These are phyloP conservation scores for Pseudogymnoascus sp. DNA, from an alignment of 2,329 filamentous ascomycete genomes.

Conservation along the genomic window DNA sequence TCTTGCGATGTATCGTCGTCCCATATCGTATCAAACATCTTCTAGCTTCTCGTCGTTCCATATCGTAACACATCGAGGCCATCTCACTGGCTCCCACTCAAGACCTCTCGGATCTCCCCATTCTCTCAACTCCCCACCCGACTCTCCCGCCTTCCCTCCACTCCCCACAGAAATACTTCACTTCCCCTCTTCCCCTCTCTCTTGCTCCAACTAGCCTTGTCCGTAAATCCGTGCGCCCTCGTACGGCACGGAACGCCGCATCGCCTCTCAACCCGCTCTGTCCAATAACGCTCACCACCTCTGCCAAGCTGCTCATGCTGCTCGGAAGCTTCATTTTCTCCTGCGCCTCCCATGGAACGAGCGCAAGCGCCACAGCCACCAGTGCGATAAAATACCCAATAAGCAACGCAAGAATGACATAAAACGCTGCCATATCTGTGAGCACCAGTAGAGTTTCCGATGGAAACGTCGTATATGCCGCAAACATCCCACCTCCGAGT, in stretches of 20 bases:
- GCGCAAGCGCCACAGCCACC: slow-evolving; percentile 35
- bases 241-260: slow-evolving; percentile 59
- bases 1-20: slow-evolving; percentile 12
- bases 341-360: slow-evolving; percentile 32
- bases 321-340: slow-evolving; percentile 61
- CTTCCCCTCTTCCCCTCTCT: slow-evolving; percentile 12
- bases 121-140: slow-evolving; percentile 24
- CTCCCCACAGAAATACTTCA: slow-evolving; percentile 25
- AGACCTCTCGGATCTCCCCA: slow-evolving; percentile 18
- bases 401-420: slow-evolving; percentile 62
- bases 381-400: slow-evolving; percentile 60
- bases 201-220: slow-evolving; percentile 44
- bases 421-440: slow-evolving; percentile 64
- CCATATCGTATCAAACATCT: slow-evolving; percentile 11
- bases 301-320: slow-evolving; percentile 60
- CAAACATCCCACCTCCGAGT: slow-evolving; percentile 62
- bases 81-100: not conserved
- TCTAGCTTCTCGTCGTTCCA: not conserved
- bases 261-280: slow-evolving; percentile 65
- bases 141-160: slow-evolving; percentile 23
- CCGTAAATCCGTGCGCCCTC: slow-evolving; percentile 59
- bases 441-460: slow-evolving; percentile 52
- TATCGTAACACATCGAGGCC: slow-evolving; percentile 8
- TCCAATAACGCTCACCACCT: slow-evolving; percentile 68
- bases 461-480: slow-evolving; percentile 53